Conservation (phyloP, 805 yeast genomes). For the Candida qinlingensis region DNA sequence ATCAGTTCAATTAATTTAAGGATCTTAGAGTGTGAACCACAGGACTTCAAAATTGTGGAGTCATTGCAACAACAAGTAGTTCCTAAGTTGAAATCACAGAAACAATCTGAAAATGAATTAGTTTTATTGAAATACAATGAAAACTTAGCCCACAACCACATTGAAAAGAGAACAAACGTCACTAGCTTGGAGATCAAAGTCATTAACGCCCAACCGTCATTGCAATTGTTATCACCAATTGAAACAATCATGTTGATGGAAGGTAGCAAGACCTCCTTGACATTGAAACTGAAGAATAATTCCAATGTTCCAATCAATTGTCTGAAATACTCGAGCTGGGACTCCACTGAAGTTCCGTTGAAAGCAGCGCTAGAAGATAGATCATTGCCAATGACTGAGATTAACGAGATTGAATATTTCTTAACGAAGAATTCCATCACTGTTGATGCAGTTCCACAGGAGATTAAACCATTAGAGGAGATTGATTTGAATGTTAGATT, state of each 20-base stretch:
- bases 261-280: conserved; percentile 58
- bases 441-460: conserved; percentile 28
- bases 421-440: conserved; percentile 53
- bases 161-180: conserved; percentile 15
- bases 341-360: conserved; percentile 65
- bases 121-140: conserved; percentile 10
- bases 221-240: conserved; percentile 46
- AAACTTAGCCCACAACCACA: conserved; percentile 14
- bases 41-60: conserved; percentile 38
- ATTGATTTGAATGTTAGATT: conserved; percentile 51
- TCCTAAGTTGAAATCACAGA: conserved; percentile 23
- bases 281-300: conserved; percentile 49
- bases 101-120: background rate
- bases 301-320: conserved; percentile 52
- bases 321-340: conserved; percentile 59
- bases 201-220: conserved; percentile 52
- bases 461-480: conserved; percentile 31
- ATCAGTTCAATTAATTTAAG: conserved; percentile 48
- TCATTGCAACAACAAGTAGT: conserved; percentile 23
- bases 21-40: conserved; percentile 44
- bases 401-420: conserved; percentile 71
- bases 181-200: conserved; percentile 30
- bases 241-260: conserved; percentile 66
- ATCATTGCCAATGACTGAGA: conserved; percentile 51
- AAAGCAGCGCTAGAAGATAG: conserved; percentile 46